Base-by-base conservation (phyloP, 257 asterid genomes). In the Solanum pimpinellifolium region DNA sequence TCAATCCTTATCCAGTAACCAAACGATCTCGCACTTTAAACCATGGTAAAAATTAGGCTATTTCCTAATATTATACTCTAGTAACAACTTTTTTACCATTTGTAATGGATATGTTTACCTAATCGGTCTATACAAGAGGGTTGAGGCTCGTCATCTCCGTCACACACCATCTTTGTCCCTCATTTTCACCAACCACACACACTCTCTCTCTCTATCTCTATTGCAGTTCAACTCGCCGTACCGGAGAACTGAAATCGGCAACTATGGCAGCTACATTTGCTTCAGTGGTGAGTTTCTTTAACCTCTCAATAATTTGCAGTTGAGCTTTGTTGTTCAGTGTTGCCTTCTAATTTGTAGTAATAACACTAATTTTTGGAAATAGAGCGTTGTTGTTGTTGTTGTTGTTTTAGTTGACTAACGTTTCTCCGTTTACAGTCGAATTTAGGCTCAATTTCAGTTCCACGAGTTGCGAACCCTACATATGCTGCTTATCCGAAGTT, bases 201-300 rank as follows among this genome's bases (percentile, higher is more conserved):
- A 33, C n/a, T 83, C 80, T 47, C 62, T 75, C 20, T 47, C 52
- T 16, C 20, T 83, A 59, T 47, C 80, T 75, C 60, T 52, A 52
- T 52, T 83, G 87, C 46, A 39, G 33, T 21, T n/a, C 31, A 41
- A 12, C 59, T 76, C 83, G 46, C 35, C 52, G 56, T 75, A 23
- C 20, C 81, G 81, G 31, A 41, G 11, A 39, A 75, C 65, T 56
- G 65, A 56, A 56, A 56, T 56, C 14, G 16, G 25, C 13, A 74
- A 76, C 81, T 62, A 93, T 95, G 98, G 98, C 98, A 87, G 94
- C 87, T 76, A 88, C 96, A 6, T 93, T 39, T 84, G 91, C 96
- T 41, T 89, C 97, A 27, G 90, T 92, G 86, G 98, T 93, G 42
- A 88, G 86, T 46, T 39, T 31, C 46, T 11, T 27, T 14, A 76